Evolutionary conservation across 257 asterid species (phyloP).

Genomic region (Scutellaria barbata): DNA sequence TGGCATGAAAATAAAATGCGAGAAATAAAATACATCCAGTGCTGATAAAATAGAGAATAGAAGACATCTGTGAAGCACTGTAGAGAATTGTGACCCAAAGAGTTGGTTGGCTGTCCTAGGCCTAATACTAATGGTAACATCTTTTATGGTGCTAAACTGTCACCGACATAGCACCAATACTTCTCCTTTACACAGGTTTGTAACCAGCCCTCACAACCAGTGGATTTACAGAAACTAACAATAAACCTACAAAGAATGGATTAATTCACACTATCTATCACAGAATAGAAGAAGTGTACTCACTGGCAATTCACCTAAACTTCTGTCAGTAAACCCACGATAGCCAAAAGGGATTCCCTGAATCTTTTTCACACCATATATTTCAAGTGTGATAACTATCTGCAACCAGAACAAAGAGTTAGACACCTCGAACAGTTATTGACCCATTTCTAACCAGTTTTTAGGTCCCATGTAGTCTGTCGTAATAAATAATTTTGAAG

Average conservation of each 20-base stretch:
- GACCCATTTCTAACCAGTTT: not conserved
- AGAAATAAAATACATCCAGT: not conserved
- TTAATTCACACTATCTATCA: slow-evolving; percentile 8
- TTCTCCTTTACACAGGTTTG: too few species aligned
- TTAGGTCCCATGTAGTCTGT: slow-evolving; percentile 5
- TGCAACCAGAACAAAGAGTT: slow-evolving; percentile 45
- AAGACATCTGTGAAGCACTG: not conserved
- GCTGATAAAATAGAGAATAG: not conserved
- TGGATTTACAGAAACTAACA: not conserved
- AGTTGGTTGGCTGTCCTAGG: too few species aligned
- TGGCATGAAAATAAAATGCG: too few species aligned
- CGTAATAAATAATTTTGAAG: not conserved
- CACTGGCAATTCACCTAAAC: slow-evolving; percentile 64
- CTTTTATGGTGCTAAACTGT: too few species aligned
- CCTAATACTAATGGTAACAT: too few species aligned
- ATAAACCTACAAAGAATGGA: not conserved
- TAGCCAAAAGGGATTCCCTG: slow-evolving; percentile 94
- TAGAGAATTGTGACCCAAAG: not conserved
- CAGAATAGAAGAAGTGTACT: slow-evolving; percentile 42
- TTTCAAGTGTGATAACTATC: slow-evolving; percentile 90
- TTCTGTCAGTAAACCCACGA: slow-evolving; percentile 82
- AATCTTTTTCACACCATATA: slow-evolving; percentile 83
- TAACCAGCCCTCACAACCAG: too few species aligned
- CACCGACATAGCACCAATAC: too few species aligned
- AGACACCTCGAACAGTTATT: slow-evolving; percentile 6